These are phyloP conservation scores for Chaetomidium leptoderma DNA, from an alignment of 495 filamentous ascomycete species.

Conservation along the genomic window DNA sequence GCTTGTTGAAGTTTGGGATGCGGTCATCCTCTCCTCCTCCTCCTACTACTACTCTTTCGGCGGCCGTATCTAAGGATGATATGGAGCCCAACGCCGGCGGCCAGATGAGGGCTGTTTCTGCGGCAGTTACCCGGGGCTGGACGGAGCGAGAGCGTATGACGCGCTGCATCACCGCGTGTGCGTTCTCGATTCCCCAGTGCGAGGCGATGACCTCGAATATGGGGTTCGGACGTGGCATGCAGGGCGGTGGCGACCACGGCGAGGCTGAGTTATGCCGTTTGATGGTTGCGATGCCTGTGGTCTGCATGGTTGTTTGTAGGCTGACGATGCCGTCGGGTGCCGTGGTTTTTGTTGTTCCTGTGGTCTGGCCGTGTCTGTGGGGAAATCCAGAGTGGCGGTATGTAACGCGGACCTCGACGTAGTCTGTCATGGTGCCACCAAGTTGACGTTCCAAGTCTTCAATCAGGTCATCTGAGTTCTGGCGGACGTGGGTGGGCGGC, in stretches of 20 bases:
- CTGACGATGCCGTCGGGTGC: slow-evolving; percentile 20
- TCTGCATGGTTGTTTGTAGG: slow-evolving; percentile 41
- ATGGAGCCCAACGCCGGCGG: neutral
- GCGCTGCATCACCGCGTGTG: slow-evolving; percentile 38
- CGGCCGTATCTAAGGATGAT: neutral
- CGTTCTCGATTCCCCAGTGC: slow-evolving; percentile 40
- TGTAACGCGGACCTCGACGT: slow-evolving; percentile 42
- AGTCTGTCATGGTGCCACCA: slow-evolving; percentile 38
- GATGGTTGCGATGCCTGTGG: slow-evolving; percentile 40
- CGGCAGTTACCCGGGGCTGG: slow-evolving; percentile 3
- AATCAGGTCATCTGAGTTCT: slow-evolving; percentile 46
- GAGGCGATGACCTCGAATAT: slow-evolving; percentile 42
- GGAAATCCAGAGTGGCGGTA: slow-evolving; percentile 51
- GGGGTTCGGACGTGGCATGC: slow-evolving; percentile 29
- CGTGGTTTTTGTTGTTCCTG: neutral
- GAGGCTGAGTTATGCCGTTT: slow-evolving; percentile 37
- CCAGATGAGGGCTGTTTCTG: neutral
- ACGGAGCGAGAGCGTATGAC: slow-evolving; percentile 22
- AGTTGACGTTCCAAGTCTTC: slow-evolving; percentile 48
- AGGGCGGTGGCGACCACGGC: slow-evolving; percentile 38
- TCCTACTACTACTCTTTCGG: too few relatives aligned
- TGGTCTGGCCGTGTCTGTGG: slow-evolving; percentile 3
- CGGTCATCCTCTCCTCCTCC: too few relatives aligned
- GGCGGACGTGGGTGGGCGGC: slow-evolving; percentile 22
- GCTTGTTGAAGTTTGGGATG: too few relatives aligned